phyloP scores from a whole-genome alignment of 2,329 filamentous ascomycete genomes.

The Fusarium duplospermum region DNA sequence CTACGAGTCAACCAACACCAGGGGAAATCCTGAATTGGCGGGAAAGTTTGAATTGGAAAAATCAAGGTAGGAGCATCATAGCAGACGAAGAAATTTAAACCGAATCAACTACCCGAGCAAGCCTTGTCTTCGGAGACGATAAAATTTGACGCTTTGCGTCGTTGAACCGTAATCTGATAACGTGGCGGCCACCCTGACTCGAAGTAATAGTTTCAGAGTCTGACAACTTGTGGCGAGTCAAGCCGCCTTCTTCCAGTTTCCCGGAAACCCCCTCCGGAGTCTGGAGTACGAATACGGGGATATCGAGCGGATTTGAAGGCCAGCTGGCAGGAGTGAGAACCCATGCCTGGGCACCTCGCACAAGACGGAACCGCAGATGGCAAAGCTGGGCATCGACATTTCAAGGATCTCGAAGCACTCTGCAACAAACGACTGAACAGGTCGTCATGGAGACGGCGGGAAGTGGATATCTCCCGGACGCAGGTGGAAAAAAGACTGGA shows the following conservation, averaged over 20 bases:
- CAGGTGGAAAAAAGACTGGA: constrained; percentile 22
- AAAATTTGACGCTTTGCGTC: not conserved
- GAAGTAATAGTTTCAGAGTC: not conserved
- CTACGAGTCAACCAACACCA: not conserved
- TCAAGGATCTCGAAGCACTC: constrained; percentile 20
- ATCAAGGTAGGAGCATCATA: not conserved
- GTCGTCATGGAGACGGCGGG: constrained; percentile 40
- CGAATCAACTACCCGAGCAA: not conserved
- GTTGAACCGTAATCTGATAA: not conserved
- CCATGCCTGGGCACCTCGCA: not conserved
- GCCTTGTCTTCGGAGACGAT: not conserved
- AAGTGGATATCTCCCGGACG: constrained; percentile 38
- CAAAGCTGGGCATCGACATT: constrained; percentile 5
- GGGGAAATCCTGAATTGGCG: not conserved
- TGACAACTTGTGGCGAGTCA: constrained; percentile 10
- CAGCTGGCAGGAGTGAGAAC: not conserved
- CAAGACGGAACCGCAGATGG: not conserved
- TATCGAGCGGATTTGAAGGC: not conserved
- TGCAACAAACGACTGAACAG: constrained; percentile 4
- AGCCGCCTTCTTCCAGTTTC: constrained; percentile 2
- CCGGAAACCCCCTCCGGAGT: constrained; percentile 1
- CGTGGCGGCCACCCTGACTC: constrained; percentile 5
- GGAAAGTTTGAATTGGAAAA: not conserved
- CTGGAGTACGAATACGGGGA: constrained; percentile 30
- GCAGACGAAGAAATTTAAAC: not conserved